A percentile compares a stretch with the other conserved stretches of the same genome.
These are phyloP conservation scores for Gossypium arboreum DNA, from an alignment of 345 rosid genomes.

Conservation along the genomic window DNA sequence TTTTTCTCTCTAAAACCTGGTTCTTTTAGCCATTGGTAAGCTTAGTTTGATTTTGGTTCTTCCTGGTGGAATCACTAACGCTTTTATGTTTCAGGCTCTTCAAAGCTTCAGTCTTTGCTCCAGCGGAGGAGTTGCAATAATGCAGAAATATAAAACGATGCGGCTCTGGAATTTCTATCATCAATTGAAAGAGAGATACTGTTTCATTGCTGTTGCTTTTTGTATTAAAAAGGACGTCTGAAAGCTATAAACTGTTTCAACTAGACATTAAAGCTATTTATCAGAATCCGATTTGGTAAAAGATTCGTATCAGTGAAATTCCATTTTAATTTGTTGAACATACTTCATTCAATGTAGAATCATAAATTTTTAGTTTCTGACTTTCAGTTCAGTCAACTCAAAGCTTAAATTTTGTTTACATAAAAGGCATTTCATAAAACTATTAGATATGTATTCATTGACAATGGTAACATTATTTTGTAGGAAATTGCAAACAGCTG, in stretches of 20 bases:
- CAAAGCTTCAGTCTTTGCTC: not conserved
- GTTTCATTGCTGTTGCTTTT: not conserved
- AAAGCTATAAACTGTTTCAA: not conserved
- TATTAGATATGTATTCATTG: not conserved
- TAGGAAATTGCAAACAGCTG: constrained; percentile 95
- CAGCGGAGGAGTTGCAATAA: not conserved
- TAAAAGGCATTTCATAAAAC: not conserved
- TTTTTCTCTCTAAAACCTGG: not conserved
- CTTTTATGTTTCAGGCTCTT: constrained; percentile 2
- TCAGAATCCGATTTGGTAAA: not conserved
- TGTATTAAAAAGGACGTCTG: not conserved
- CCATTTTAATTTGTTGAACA: not conserved
- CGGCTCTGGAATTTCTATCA: not conserved
- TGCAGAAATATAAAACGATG: not conserved
- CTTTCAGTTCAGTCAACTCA: too few species aligned
- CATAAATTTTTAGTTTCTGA: not conserved
- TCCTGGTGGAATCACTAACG: not conserved
- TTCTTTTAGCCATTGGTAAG: not conserved
- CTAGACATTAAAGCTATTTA: not conserved
- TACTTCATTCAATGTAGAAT: not conserved
- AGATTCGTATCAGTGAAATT: not conserved
- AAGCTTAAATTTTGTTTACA: too few species aligned
- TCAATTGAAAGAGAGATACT: not conserved
- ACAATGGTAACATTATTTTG: constrained; percentile 17
- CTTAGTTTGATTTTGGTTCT: not conserved